Evolutionary conservation across 1,284 basidiomycete species (phyloP), one percentile per base, ranked within the genome.

Genomic region (Afroboletus lepidellus): DNA sequence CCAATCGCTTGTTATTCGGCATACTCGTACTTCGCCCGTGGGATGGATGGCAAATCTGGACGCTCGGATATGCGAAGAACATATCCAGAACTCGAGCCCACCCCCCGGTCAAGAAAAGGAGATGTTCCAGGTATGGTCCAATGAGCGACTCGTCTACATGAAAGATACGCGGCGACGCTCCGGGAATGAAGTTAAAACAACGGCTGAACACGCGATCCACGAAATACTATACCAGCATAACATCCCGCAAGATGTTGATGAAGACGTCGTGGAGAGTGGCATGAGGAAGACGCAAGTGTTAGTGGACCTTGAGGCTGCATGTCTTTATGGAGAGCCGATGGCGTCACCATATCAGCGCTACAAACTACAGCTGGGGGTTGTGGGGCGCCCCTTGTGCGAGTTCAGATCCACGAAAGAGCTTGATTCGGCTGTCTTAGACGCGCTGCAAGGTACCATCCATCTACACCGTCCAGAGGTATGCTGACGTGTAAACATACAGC

Each of bases 181-280:
- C 47, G 4, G 60, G 58, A 8, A 24, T n/a, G n/a, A n/a, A n/a
- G n/a, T 18, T 8, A 12, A n/a, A 11, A 37, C 23, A 12, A 24
- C 21, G 18, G 42, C 53, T 7, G 69, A 67, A 34, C 61, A 58
- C 21, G 41, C 11, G 20, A 39, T 37, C 21, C 62, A 68, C 24
- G 32, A 46, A 18, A 24, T 46, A 12, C 56, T 69, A 2, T 42
- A 62, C 20, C 5, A 27, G 1, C 27, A 54, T 1, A 51, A 59
- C 33, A 29, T 46, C 18, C 41, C 25, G 11, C 11, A 30, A 20
- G 18, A 12, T 8, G 46, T 38, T 15, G 13, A 20, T 16, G 46
- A 37, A n/a, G 46, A 27, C 2, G 37, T 39, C 8, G n/a, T 32
- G 9, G 5, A 32, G 3, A 27, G 21, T 4, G 46, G 27, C 3